These are phyloP conservation scores for Periconia sp. DNA, from an alignment of 2,329 filamentous ascomycete species.

Conservation along the genomic window DNA sequence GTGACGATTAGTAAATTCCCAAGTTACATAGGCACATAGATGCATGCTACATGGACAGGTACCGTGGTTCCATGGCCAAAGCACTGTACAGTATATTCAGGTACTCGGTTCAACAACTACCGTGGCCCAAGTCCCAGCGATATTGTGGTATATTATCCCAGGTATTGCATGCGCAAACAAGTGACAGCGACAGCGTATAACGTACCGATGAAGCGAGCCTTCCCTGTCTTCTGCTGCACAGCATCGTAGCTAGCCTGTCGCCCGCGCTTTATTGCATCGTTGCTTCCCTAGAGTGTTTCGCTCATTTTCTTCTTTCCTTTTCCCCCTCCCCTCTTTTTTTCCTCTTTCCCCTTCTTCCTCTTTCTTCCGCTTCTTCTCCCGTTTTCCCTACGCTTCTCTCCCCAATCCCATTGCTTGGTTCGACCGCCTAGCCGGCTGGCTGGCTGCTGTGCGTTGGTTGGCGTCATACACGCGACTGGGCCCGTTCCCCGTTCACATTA, in stretches of 20 bases:
- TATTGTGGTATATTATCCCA: no score
- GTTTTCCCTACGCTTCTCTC: background rate
- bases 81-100: no score
- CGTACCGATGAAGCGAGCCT: background rate
- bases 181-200: background rate
- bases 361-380: background rate
- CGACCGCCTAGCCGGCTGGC: background rate
- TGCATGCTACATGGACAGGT: no score
- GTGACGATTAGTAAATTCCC: no score
- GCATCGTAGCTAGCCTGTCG: background rate
- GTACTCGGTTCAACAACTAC: no score
- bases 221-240: no score
- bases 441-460: background rate
- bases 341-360: background rate
- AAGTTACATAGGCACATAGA: no score
- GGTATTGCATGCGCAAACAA: no score
- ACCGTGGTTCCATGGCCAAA: no score
- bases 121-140: no score
- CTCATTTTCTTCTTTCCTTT: background rate
- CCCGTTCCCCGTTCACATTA: constrained; percentile 15
- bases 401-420: background rate
- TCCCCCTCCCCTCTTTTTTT: background rate
- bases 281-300: background rate
- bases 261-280: background rate
- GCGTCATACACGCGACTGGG: background rate